Conservation (phyloP, 2,329 filamentous ascomycete genomes). For the Pyricularia sp. region DNA sequence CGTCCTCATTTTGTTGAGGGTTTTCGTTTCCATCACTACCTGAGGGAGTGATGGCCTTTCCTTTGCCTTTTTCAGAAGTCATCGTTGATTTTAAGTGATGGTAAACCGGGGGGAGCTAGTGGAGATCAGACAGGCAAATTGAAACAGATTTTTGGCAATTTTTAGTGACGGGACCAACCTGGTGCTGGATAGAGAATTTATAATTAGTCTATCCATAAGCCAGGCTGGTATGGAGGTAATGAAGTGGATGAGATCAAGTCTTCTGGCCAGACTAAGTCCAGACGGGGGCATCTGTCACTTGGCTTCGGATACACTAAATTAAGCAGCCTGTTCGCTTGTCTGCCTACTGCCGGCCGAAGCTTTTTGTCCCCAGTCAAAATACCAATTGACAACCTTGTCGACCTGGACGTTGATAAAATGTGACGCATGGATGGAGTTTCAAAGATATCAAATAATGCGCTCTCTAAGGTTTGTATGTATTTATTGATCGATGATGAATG, state of each 20-base stretch:
- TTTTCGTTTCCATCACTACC: background rate
- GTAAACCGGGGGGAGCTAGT: no score
- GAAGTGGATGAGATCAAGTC: background rate
- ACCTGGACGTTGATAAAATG: background rate
- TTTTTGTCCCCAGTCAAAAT: background rate
- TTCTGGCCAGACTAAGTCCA: background rate
- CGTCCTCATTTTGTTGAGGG: background rate
- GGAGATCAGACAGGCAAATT: no score
- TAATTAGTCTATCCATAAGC: background rate
- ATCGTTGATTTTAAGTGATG: background rate
- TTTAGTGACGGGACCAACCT: background rate
- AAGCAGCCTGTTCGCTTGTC: background rate
- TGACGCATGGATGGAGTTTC: background rate
- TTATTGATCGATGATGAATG: background rate
- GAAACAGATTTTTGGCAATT: background rate
- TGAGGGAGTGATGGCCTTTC: background rate
- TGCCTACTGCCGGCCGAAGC: background rate
- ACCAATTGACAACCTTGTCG: background rate
- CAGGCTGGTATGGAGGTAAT: background rate
- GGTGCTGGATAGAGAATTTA: background rate
- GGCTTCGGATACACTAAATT: background rate
- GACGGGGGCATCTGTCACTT: background rate
- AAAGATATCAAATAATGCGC: background rate
- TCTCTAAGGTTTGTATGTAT: background rate
- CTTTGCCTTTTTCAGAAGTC: conserved; percentile 1